Base-by-base conservation (phyloP, 1,139 yeast genomes). In the Pichia sp. region DNA sequence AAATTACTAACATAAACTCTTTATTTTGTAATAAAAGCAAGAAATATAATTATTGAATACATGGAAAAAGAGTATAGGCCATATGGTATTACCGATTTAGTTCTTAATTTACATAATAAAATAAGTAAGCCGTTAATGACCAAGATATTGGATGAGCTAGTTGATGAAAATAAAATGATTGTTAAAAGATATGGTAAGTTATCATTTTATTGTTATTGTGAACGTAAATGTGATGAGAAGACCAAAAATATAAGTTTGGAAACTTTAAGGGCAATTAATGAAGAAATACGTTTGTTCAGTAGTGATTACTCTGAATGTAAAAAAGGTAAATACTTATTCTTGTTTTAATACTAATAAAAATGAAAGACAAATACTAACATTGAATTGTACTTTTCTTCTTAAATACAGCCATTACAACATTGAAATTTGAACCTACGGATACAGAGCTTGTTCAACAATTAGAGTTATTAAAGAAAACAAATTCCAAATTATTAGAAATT, bases 1-100 rank as follows among this genome's bases (percentile, higher is more conserved):
- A 15, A 15, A 12, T 29, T 41, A 44, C 40, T 37, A 40, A 45
- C 43, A 43, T 11, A 22, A n/a, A n/a, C 7, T 13, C 8, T 1
- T 7, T 7, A 15, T 13, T 12, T 18, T 23, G 18, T 16, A n/a
- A n/a, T n/a, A n/a, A 18, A 15, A 52, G 55, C 55, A 13, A 56
- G 53, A 35, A 16, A 2, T 7, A 8, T 53, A 12, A 60, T 56
- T 48, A 55, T 25, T 52, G 49, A 57, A 5, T 71, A 71, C 52
- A 56, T 72, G 57, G 60, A 56, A 37, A 58, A 62, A 4, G 72
- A 67, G 55, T 72, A 69, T 57, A 62, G 69, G 46, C 76, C 74
- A 11, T 68, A 67, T 51, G 70, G 70, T 0, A 57, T 67, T 4
- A 62, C 64, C 39, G 75, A 71, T 56, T 60, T 71, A n/a, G 58